A percentile compares a stretch with the other conserved stretches of the same genome.
Conservation (phyloP, 805 yeast species). For the Wickerhamomyces pijperi region DNA sequence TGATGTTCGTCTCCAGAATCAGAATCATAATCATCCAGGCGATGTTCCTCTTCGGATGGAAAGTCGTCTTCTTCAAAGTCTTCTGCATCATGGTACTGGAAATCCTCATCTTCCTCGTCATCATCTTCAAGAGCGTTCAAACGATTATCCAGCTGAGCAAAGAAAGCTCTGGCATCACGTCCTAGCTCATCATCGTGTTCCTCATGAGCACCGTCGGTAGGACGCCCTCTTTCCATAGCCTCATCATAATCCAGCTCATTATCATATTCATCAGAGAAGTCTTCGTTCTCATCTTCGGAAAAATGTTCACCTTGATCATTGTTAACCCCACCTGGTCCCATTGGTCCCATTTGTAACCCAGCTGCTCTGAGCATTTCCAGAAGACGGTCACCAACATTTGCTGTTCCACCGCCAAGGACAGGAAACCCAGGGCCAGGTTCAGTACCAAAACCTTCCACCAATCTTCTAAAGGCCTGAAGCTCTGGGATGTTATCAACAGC, state of each 20-base stretch:
- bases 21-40: not conserved
- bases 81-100: not conserved
- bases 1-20: not conserved
- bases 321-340: constrained; percentile 4
- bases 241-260: not conserved
- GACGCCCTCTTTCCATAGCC: not conserved
- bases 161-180: not conserved
- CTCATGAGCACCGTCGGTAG: not conserved
- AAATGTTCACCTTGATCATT: constrained; percentile 1
- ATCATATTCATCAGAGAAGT: not conserved
- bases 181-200: not conserved
- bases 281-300: not conserved
- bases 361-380: not conserved
- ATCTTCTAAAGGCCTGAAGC: not conserved
- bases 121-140: not conserved
- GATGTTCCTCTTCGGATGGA: not conserved
- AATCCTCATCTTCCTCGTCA: constrained; percentile 3
- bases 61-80: constrained; percentile 1
- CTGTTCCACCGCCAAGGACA: not conserved
- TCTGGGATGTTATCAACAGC: not conserved
- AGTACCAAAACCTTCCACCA: not conserved
- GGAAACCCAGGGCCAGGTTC: too few relatives aligned
- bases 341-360: not conserved
- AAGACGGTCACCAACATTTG: not conserved
- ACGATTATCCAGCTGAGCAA: not conserved